phyloP scores from a whole-genome alignment of 495 filamentous ascomycete species.

The Corynascus novoguineensis region DNA sequence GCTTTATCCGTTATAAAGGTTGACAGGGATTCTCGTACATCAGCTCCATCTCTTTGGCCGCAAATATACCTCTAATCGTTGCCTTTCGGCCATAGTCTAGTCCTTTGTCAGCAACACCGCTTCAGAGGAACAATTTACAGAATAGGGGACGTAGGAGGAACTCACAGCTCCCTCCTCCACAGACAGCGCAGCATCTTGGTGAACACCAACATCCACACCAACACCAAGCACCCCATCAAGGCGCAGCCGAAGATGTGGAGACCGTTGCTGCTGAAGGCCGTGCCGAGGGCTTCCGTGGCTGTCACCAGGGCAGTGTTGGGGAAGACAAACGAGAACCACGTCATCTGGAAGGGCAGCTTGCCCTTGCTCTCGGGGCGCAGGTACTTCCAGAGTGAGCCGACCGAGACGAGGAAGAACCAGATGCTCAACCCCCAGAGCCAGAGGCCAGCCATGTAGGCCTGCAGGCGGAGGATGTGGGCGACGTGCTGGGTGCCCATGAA shows the following conservation, averaged over 20 bases:
- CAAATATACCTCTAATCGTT: conserved; percentile 19
- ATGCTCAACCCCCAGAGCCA: conserved; percentile 83
- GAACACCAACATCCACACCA: conserved; percentile 68
- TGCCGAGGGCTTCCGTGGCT: conserved; percentile 66
- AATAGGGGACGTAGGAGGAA: conserved; percentile 27
- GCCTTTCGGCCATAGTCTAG: conserved; percentile 30
- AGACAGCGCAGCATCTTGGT: conserved; percentile 66
- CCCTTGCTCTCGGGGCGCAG: conserved; percentile 41
- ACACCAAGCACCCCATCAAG: conserved; percentile 54
- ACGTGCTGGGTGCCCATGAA: conserved; percentile 36
- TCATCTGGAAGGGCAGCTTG: conserved; percentile 75
- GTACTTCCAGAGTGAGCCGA: conserved; percentile 70
- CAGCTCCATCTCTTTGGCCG: not conserved
- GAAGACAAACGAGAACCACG: conserved; percentile 84
- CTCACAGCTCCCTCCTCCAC: conserved; percentile 45
- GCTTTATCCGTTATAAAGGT: not conserved
- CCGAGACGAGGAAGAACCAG: conserved; percentile 80
- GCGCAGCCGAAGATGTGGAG: conserved; percentile 66
- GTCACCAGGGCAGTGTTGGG: conserved; percentile 73
- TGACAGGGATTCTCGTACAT: no score
- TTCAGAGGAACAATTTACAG: not conserved
- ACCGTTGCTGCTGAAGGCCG: conserved; percentile 53
- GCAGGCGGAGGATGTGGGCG: conserved; percentile 35
- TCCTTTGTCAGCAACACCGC: not conserved
- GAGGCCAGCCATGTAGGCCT: conserved; percentile 49